Conservation (phyloP, 352 stramenopile genomes). For the Phytophthora pluvialis region DNA sequence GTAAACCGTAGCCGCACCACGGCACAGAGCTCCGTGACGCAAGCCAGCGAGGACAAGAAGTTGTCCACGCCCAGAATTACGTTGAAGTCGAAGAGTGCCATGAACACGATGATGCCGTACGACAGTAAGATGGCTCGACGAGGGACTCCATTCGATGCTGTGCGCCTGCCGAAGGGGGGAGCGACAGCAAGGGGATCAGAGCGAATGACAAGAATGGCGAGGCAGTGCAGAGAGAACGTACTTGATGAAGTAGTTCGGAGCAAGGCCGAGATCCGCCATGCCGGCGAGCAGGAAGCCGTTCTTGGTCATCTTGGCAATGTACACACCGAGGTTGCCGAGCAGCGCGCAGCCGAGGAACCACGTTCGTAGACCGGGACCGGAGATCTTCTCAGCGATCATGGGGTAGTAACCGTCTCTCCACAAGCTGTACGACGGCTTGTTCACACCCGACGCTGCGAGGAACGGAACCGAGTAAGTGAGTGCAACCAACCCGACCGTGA, state of each 20-base stretch:
- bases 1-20: constrained; percentile 91
- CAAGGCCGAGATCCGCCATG: constrained; percentile 89
- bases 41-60: constrained; percentile 91
- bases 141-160: constrained; percentile 58
- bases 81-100: constrained; percentile 90
- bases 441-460: constrained; percentile 87
- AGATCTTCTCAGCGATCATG: constrained; percentile 87
- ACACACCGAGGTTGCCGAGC: constrained; percentile 93
- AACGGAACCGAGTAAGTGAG: constrained; percentile 93
- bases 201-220: constrained; percentile 8
- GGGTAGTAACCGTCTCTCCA: constrained; percentile 95
- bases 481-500: constrained; percentile 82
- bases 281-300: constrained; percentile 93
- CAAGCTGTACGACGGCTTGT: constrained; percentile 74
- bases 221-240: constrained; percentile 43
- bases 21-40: constrained; percentile 91
- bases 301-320: constrained; percentile 94
- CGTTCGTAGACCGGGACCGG: constrained; percentile 79
- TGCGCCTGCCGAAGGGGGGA: constrained; percentile 59
- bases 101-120: constrained; percentile 88
- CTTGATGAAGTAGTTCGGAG: constrained; percentile 87
- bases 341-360: constrained; percentile 92
- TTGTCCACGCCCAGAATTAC: constrained; percentile 93
- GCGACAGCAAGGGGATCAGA: constrained; percentile 24
- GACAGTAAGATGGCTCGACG: constrained; percentile 83